Evolutionary conservation across 2,329 filamentous ascomycete species (phyloP).

Genomic region (Clonostachys sp.): DNA sequence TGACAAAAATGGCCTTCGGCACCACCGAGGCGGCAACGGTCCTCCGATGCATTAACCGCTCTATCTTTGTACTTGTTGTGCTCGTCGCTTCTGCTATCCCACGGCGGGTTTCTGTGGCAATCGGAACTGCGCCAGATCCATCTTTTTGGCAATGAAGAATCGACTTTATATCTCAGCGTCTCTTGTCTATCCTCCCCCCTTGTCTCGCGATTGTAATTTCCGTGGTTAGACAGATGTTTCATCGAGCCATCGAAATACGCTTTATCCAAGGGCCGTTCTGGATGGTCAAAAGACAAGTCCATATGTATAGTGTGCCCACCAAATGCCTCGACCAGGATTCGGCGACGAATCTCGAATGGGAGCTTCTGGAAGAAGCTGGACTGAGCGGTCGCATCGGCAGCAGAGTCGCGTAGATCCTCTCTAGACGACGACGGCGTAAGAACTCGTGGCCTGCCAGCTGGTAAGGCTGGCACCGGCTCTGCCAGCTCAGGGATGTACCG

Average conservation of each 20-base stretch:
- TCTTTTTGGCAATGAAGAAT: too few species aligned
- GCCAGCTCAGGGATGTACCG: too few species aligned
- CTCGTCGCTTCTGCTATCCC: background rate
- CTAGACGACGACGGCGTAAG: too few species aligned
- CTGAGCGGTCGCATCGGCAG: too few species aligned
- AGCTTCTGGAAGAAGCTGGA: background rate
- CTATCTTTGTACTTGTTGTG: background rate
- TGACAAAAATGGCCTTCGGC: background rate
- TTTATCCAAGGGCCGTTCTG: background rate
- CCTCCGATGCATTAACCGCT: background rate
- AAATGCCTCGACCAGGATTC: background rate
- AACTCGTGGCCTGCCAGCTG: too few species aligned
- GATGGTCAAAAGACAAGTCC: background rate
- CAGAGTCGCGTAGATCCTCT: too few species aligned
- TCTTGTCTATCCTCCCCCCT: too few species aligned
- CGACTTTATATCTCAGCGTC: too few species aligned
- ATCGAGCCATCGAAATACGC: too few species aligned
- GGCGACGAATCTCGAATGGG: background rate
- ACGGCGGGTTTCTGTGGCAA: conserved; percentile 2
- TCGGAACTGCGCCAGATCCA: conserved; percentile 5
- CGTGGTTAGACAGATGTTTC: too few species aligned
- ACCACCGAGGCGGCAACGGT: background rate
- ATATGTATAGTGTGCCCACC: background rate
- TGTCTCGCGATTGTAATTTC: too few species aligned
- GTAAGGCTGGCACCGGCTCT: too few species aligned